Evolutionary conservation across 2,329 filamentous ascomycete species (phyloP).

Genomic region (Allantophomopsis cytisporea): DNA sequence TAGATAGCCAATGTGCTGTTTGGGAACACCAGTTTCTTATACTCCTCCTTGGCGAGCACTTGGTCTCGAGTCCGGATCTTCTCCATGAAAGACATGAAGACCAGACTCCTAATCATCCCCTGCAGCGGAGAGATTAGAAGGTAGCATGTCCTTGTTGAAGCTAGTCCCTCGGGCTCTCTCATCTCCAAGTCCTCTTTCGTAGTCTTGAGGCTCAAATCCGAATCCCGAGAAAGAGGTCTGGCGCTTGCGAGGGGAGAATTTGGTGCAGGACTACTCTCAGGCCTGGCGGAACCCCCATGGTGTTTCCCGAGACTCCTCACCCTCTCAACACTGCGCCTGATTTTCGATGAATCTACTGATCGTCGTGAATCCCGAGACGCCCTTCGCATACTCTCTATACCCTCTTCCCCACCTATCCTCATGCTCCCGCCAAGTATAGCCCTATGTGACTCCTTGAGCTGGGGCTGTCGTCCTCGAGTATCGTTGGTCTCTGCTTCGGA

Average conservation of each 20-base stretch:
- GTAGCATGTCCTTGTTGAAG: conserved; percentile 9
- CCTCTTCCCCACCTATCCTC: conserved; percentile 16
- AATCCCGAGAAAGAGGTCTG: background rate
- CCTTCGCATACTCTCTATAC: conserved; percentile 14
- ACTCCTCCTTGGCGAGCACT: conserved; percentile 18
- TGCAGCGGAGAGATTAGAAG: conserved; percentile 8
- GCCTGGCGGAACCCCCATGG: too few species aligned
- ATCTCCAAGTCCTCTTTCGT: conserved; percentile 1
- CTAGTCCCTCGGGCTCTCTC: background rate
- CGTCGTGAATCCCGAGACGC: conserved; percentile 21
- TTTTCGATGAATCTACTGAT: conserved; percentile 16
- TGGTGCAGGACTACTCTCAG: too few species aligned
- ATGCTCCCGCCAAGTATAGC: conserved; percentile 4
- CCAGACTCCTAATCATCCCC: conserved; percentile 6
- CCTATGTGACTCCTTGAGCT: conserved; percentile 2
- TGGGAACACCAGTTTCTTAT: conserved; percentile 36
- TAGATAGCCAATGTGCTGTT: conserved; percentile 58
- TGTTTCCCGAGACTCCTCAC: conserved; percentile 16
- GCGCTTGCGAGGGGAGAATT: conserved; percentile 1
- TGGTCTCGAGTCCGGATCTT: conserved; percentile 5
- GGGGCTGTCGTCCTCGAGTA: background rate
- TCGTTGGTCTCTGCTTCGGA: background rate
- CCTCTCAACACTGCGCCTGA: conserved; percentile 24
- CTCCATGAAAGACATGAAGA: too few species aligned
- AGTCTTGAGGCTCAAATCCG: background rate